Evolutionary conservation across 352 stramenopile genomes (phyloP).

Genomic region (Globisporangium okanoganense): DNA sequence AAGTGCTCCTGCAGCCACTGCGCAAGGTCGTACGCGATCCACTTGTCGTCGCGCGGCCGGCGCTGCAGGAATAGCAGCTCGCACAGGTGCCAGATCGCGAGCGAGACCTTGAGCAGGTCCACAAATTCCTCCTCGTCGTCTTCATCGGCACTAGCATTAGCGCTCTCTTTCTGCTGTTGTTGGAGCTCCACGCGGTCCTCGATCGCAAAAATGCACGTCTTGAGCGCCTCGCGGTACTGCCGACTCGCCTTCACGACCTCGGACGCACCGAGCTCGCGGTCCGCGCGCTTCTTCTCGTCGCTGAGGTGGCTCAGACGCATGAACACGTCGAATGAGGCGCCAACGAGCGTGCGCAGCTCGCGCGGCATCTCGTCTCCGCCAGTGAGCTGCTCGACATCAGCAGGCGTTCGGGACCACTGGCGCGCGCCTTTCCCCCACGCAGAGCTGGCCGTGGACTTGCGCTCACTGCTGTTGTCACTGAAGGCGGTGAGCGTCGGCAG

Average conservation of each 20-base stretch:
- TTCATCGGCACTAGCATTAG: neutral
- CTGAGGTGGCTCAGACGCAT: constrained; percentile 21
- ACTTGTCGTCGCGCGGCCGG: constrained; percentile 44
- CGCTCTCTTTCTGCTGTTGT: neutral
- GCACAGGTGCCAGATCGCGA: constrained; percentile 77
- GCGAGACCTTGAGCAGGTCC: constrained; percentile 71
- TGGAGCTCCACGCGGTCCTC: constrained; percentile 44
- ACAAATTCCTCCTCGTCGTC: constrained; percentile 48
- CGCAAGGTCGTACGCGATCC: constrained; percentile 66
- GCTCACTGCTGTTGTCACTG: constrained; percentile 2
- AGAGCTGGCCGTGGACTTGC: constrained; percentile 22
- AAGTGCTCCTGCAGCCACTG: constrained; percentile 80
- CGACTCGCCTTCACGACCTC: constrained; percentile 50
- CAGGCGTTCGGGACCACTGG: constrained; percentile 26
- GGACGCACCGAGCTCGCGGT: constrained; percentile 21
- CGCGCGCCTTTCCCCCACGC: constrained; percentile 53
- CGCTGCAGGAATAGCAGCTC: constrained; percentile 71
- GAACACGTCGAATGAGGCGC: constrained; percentile 61
- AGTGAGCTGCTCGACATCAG: neutral
- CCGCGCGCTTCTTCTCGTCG: constrained; percentile 10
- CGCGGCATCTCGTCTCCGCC: constrained; percentile 35
- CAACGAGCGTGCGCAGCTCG: constrained; percentile 54
- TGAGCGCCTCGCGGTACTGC: constrained; percentile 68
- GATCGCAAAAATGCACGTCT: constrained; percentile 60
- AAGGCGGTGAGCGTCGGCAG: neutral